Percentiles rank a stretch among this genome's conserved stretches.
Evolutionary conservation across 352 stramenopile species (phyloP).

Genomic region (Pythium apleroticum): DNA sequence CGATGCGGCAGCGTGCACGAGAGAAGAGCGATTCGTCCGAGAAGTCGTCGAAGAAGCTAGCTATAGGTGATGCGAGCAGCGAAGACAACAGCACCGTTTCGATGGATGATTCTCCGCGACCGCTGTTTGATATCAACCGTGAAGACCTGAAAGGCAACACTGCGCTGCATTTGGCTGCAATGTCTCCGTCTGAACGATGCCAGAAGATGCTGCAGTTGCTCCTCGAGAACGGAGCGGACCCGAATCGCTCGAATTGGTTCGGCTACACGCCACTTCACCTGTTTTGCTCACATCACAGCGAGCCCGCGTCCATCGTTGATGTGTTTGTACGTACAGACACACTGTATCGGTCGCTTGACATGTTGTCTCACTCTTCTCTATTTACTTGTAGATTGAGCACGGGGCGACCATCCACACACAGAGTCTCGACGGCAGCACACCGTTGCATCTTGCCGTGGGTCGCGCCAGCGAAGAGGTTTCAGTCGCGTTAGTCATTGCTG

Average conservation of each 20-base stretch:
- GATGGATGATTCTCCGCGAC: neutral
- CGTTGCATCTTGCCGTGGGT: constrained; percentile 76
- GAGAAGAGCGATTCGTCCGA: constrained; percentile 16
- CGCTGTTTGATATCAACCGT: constrained; percentile 71
- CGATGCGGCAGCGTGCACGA: constrained; percentile 11
- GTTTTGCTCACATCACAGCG: constrained; percentile 83
- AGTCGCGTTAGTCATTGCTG: constrained; percentile 68
- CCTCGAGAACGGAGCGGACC: constrained; percentile 76
- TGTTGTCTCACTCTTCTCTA: neutral
- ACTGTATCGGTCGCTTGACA: neutral
- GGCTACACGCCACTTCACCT: constrained; percentile 83
- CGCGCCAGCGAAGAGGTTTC: constrained; percentile 70
- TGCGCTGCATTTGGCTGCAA: constrained; percentile 78
- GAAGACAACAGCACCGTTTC: neutral
- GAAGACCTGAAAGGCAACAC: constrained; percentile 86
- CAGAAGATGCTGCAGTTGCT: constrained; percentile 84
- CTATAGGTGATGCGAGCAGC: neutral
- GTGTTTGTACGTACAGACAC: constrained; percentile 66
- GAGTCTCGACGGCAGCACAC: constrained; percentile 83
- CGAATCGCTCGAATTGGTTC: constrained; percentile 82
- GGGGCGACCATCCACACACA: constrained; percentile 75
- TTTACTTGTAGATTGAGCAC: constrained; percentile 66
- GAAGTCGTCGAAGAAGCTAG: neutral
- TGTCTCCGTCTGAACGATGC: constrained; percentile 75
- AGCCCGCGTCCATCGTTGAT: constrained; percentile 65